These are phyloP conservation scores for Mortierella sp. DNA, from an alignment of 371 early-diverging fungal species.

Conservation along the genomic window DNA sequence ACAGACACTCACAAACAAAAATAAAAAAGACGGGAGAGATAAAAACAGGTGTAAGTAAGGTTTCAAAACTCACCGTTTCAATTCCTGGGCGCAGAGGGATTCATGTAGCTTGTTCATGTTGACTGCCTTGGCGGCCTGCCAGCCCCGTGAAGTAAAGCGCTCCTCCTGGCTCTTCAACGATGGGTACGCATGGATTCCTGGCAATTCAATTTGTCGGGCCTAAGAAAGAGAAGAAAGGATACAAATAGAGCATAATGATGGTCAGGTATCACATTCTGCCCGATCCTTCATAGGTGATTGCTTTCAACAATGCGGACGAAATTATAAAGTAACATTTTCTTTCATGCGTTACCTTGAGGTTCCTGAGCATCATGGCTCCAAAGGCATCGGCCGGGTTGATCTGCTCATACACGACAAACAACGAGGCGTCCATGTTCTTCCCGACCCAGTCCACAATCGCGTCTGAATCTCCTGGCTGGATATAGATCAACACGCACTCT, in stretches of 20 bases:
- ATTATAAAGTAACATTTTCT: no score
- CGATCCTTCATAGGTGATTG: no score
- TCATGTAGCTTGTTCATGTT: slow-evolving; percentile 80
- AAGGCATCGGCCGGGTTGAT: slow-evolving; percentile 92
- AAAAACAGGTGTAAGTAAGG: background rate
- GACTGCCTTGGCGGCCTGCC: slow-evolving; percentile 74
- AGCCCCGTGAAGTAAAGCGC: slow-evolving; percentile 74
- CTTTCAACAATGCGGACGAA: background rate
- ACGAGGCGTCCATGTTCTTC: slow-evolving; percentile 58
- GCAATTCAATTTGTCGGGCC: slow-evolving; percentile 78
- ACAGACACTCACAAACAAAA: background rate
- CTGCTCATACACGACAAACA: slow-evolving; percentile 91
- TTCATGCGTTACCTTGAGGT: slow-evolving; percentile 76
- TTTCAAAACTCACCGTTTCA: slow-evolving; percentile 62
- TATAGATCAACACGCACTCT: slow-evolving; percentile 94
- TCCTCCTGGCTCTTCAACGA: slow-evolving; percentile 75
- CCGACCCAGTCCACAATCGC: slow-evolving; percentile 81
- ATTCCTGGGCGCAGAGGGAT: slow-evolving; percentile 63
- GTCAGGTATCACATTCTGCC: no score
- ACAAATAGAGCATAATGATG: no score
- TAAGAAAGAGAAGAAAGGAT: background rate
- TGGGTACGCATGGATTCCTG: slow-evolving; percentile 83
- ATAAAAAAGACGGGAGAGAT: background rate
- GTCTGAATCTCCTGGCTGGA: slow-evolving; percentile 75
- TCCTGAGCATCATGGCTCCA: slow-evolving; percentile 92